Conservation (phyloP, 2,329 filamentous ascomycete genomes). For the Colletotrichum coccodes region DNA sequence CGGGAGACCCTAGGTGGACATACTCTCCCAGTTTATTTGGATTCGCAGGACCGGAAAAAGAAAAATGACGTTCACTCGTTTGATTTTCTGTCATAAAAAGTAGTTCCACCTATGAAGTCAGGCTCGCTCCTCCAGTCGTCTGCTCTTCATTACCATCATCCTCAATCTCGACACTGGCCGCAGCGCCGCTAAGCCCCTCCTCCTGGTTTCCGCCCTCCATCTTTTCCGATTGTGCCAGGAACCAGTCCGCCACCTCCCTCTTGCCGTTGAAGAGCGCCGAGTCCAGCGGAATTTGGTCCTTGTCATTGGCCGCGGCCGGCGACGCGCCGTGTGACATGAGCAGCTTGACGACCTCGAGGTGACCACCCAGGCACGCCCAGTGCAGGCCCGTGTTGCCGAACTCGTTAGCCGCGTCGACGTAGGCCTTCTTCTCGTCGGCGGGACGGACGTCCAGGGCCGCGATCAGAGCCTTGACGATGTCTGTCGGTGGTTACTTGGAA, state of each 20-base stretch:
- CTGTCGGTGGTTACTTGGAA: slow-evolving; percentile 46
- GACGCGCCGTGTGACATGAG: slow-evolving; percentile 82
- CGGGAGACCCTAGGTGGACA: too few relatives aligned
- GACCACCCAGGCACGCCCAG: slow-evolving; percentile 92
- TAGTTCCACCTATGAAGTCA: slow-evolving; percentile 12
- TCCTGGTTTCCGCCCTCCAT: slow-evolving; percentile 59
- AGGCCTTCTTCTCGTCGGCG: slow-evolving; percentile 55
- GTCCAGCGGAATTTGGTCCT: slow-evolving; percentile 84
- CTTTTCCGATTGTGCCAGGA: slow-evolving; percentile 58
- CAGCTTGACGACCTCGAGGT: slow-evolving; percentile 81
- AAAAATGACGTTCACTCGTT: slow-evolving; percentile 7
- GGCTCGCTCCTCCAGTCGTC: not conserved
- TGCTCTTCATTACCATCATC: slow-evolving; percentile 39
- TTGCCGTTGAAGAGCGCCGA: slow-evolving; percentile 78
- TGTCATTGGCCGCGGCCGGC: slow-evolving; percentile 81
- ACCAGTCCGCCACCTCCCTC: slow-evolving; percentile 71
- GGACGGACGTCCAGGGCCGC: slow-evolving; percentile 52
- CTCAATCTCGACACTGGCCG: slow-evolving; percentile 50
- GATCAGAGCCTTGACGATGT: slow-evolving; percentile 56
- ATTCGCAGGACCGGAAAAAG: not conserved
- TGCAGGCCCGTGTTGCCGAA: slow-evolving; percentile 93
- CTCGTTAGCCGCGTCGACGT: slow-evolving; percentile 77
- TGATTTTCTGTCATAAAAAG: not conserved
- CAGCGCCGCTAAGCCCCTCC: slow-evolving; percentile 50
- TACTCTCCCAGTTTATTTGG: too few relatives aligned